Percentiles rank a stretch among this genome's conserved stretches.
Conservation (phyloP, 78 protist genomes). For the Fonticula alba region DNA sequence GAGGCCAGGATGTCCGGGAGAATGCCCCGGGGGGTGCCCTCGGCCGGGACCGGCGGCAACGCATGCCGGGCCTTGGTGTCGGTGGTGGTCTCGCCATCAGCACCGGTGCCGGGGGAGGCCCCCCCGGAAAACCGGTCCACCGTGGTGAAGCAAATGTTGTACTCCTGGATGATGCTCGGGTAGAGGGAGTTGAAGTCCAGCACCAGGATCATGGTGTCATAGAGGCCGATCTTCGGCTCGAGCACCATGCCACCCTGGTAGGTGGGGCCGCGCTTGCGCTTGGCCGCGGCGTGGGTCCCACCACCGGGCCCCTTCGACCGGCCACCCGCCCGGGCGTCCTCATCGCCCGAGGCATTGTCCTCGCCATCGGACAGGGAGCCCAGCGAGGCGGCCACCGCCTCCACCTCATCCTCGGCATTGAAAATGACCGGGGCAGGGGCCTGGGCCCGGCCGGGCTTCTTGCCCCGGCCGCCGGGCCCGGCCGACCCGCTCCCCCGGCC, state of each 20-base stretch:
- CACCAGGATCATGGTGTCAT: conserved; percentile 76
- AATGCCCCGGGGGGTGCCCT: conserved; percentile 25
- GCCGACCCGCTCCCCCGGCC: neutral
- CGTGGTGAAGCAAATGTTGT: conserved; percentile 95
- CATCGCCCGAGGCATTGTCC: neutral
- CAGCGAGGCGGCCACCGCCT: neutral
- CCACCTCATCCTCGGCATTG: neutral
- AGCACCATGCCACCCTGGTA: conserved; percentile 82
- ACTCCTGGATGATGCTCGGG: conserved; percentile 94
- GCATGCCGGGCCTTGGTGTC: neutral
- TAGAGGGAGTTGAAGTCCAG: conserved; percentile 98
- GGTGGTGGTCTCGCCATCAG: neutral
- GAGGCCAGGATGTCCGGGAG: conserved; percentile 55
- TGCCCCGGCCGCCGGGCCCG: no score
- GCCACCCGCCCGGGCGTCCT: neutral
- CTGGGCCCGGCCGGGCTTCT: neutral
- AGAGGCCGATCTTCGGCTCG: conserved; percentile 83
- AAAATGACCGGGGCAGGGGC: conserved; percentile 3
- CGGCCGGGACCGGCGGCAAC: conserved; percentile 3
- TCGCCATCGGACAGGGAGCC: neutral
- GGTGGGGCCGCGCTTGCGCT: neutral
- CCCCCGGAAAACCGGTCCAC: conserved; percentile 21
- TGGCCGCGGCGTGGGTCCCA: no score
- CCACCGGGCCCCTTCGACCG: neutral
- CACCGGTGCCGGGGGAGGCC: no score